Conservation (phyloP, 495 filamentous ascomycete species). For the Usnea hakonensis region DNA sequence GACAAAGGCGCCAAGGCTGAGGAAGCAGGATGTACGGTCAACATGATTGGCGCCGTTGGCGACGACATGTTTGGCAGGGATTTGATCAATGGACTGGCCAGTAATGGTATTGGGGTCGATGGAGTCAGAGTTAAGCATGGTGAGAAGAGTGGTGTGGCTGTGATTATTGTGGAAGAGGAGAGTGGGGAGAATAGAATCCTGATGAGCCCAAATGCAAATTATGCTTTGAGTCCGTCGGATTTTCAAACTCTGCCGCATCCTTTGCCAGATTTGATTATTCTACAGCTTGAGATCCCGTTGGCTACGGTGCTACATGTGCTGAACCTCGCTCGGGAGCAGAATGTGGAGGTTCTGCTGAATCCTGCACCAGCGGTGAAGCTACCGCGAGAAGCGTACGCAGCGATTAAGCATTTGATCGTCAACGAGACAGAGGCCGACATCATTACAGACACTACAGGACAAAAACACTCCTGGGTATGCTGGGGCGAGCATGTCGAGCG, state of each 20-base stretch:
- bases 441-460: slow-evolving; percentile 39
- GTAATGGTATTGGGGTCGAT: slow-evolving; percentile 55
- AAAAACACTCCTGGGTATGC: slow-evolving; percentile 41
- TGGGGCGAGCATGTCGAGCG: slow-evolving; percentile 33
- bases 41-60: slow-evolving; percentile 53
- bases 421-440: slow-evolving; percentile 88
- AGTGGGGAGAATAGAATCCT: slow-evolving; percentile 82
- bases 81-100: slow-evolving; percentile 39
- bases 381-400: slow-evolving; percentile 56
- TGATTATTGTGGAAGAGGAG: slow-evolving; percentile 76
- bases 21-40: background rate
- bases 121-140: slow-evolving; percentile 43
- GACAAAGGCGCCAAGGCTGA: slow-evolving; percentile 33
- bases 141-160: slow-evolving; percentile 66
- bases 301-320: slow-evolving; percentile 63
- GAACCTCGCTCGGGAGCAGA: slow-evolving; percentile 38
- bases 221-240: slow-evolving; percentile 36
- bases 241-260: slow-evolving; percentile 36
- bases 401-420: slow-evolving; percentile 72
- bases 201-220: slow-evolving; percentile 73
- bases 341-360: slow-evolving; percentile 65
- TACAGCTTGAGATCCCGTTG: slow-evolving; percentile 84
- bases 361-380: slow-evolving; percentile 71
- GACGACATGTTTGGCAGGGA: slow-evolving; percentile 53
- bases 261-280: slow-evolving; percentile 59